Base-by-base conservation (phyloP, 768 basidiomycete species). In the Terana coerulea region DNA sequence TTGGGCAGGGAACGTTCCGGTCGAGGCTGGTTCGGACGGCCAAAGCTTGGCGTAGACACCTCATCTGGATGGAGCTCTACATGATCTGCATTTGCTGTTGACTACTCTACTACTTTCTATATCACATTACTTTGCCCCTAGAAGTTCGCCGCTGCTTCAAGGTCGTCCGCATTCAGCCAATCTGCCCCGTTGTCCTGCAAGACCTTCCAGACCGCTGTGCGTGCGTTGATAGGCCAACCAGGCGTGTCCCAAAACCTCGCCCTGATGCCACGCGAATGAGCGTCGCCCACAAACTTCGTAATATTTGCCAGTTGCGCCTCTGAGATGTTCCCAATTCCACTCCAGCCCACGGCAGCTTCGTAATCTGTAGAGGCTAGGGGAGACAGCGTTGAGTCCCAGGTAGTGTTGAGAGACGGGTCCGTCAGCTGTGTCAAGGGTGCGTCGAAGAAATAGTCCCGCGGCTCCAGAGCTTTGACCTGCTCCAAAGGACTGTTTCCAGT, bases 161-260 rank as follows among this genome's bases (percentile, higher is more conserved):
- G 64, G 52, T 79, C 76, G 61, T 79, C 78, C 11, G 73, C 77
- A 56, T 80, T 80, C 54, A 79, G 57, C 75, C 77, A 79, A 55
- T 77, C 74, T 15, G 70, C 73, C 5, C 76, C 77, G 34, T 68
- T 68, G 31, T 74, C 61, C 55, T 73, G 44, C 46, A 79, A 53
- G 37, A 66, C 66, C 52, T 61, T 61, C 78, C 79, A 80, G 5
- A 80, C 61, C 41, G 65, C 69, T 49, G 74, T 59, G 21, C 73
- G 62, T 2, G 75, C 76, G 41, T 55, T 47, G 26, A 76, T 70
- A 0, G 78, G 79, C 70, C 72, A 77, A 7, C 67, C 74, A 1
- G 77, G 78, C 1, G 75, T 78, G 55, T 77, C 75, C 77, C 77
- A 80, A 54, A 79, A 79, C 39, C 79, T 65, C 3, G 79, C 74